Base-by-base conservation (phyloP, 805 yeast genomes). In the Deakozyma indianensis region DNA sequence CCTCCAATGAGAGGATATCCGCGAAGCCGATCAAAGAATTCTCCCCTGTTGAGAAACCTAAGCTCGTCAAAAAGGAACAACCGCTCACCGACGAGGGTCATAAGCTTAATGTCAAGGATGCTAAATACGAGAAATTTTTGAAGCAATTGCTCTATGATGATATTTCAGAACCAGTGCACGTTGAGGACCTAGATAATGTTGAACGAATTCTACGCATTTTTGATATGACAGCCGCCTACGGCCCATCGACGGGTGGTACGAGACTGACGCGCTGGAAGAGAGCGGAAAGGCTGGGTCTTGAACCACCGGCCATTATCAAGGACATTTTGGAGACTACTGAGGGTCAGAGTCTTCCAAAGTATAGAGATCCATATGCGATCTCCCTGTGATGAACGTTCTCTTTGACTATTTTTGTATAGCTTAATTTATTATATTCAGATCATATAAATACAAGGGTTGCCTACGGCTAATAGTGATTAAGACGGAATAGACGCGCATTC, bases 401-500 rank as follows among this genome's bases (percentile, higher is more conserved):
- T n/a, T n/a, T n/a, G 38, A 7, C 5, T 7, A 9, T n/a, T 11
- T 11, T 9, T 32, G 18, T 9, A 7, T 5, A 4, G 18, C 18
- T 11, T 32, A 32, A 32, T 32, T 32, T 32, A 32, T 32, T 32
- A 32, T n/a, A n/a, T n/a, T n/a, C n/a, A n/a, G 5, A 11, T 9
- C 5, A n/a, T 7, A 32, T 32, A 32, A 32, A 32, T 32, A 32
- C 38, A n/a, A n/a, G 38, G 38, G 38, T 7, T 20, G 35, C 28
- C 25, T 35, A 5, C 51, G 9, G 14, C 14, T 20, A 42, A 45
- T 85, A 90, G 62, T 90, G 95, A 55, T 84, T 82, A 47, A 92
- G 62, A 58, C 81, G 75, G 94, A 95, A 92, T 46, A 92, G 69
- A 53, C 97, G 78, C 5, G 81, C 92, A 57, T 76, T 79, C 7